phyloP scores from a whole-genome alignment of 106 monocot genomes.

The Ottelia alismoides region DNA sequence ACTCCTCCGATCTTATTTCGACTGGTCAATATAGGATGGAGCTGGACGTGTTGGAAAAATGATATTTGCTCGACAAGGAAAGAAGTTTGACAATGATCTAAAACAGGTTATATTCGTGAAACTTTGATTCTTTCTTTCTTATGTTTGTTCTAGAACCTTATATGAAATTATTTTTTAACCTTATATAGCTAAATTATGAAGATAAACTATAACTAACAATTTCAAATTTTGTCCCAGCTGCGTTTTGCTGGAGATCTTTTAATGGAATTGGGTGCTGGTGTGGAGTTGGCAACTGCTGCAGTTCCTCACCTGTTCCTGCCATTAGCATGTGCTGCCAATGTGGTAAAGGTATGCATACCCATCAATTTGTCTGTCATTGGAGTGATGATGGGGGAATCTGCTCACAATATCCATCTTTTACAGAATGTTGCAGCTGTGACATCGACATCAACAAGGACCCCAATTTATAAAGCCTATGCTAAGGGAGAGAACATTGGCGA shows the following conservation, averaged over 20 bases:
- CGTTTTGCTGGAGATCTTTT: constrained; percentile 90
- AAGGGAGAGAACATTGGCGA: constrained; percentile 98
- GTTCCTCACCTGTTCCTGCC: constrained; percentile 89
- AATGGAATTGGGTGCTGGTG: constrained; percentile 94
- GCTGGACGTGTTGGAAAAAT: constrained; percentile 99
- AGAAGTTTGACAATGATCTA: constrained; percentile 96
- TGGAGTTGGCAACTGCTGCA: constrained; percentile 88
- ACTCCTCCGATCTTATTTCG: too few relatives aligned
- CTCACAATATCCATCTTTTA: constrained; percentile 2
- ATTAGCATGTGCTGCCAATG: constrained; percentile 92
- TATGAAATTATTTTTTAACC: too few relatives aligned
- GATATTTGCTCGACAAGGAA: constrained; percentile 97
- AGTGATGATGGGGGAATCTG: too few relatives aligned
- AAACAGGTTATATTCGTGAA: constrained; percentile 54
- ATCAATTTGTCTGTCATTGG: too few relatives aligned
- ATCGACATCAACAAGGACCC: constrained; percentile 91
- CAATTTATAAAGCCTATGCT: constrained; percentile 98
- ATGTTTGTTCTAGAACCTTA: too few relatives aligned
- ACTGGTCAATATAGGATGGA: constrained; percentile 77
- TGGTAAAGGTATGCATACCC: constrained; percentile 49
- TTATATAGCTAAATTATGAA: too few relatives aligned
- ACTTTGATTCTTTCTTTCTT: too few relatives aligned
- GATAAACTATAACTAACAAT: too few relatives aligned
- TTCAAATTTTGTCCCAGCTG: too few relatives aligned
- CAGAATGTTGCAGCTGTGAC: constrained; percentile 98